Conservation (phyloP, 192 early-diverging fungal genomes). For the Pilaira anomala region DNA sequence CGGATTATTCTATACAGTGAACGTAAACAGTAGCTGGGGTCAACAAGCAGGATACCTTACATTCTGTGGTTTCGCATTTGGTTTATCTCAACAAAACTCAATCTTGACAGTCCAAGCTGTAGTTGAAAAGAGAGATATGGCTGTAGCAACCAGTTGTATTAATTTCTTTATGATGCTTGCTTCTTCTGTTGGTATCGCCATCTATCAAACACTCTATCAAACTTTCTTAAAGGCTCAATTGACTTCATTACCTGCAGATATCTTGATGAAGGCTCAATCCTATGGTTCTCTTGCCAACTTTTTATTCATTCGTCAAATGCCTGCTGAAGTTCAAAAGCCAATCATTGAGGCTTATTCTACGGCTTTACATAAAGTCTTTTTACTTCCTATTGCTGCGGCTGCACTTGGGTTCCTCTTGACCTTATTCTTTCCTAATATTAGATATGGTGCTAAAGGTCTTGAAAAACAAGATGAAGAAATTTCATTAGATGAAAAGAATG, state of each 20-base stretch:
- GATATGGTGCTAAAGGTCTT: conserved; percentile 4
- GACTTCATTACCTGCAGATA: neutral
- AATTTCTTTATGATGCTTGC: conserved; percentile 26
- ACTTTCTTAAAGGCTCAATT: conserved; percentile 6
- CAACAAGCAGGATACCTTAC: conserved; percentile 57
- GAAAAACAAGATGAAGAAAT: neutral
- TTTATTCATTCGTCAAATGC: conserved; percentile 9
- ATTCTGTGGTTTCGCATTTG: conserved; percentile 39
- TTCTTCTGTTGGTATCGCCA: conserved; percentile 27
- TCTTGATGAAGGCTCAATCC: conserved; percentile 10
- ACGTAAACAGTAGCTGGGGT: conserved; percentile 44
- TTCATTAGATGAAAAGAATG: neutral
- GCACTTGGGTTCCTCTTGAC: conserved; percentile 19
- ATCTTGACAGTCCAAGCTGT: conserved; percentile 45
- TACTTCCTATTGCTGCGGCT: conserved; percentile 24
- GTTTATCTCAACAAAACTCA: conserved; percentile 53
- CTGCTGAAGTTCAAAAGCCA: conserved; percentile 8
- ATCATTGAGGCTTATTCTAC: conserved; percentile 19
- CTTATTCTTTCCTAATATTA: conserved; percentile 21
- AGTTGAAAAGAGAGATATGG: conserved; percentile 43
- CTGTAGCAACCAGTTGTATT: conserved; percentile 43
- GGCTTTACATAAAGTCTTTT: conserved; percentile 24
- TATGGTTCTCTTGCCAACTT: conserved; percentile 13
- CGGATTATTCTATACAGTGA: conserved; percentile 56
- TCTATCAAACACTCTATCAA: conserved; percentile 19